Base-by-base conservation (phyloP, 441 rosid genomes). In the Dalechampia spathulata region DNA sequence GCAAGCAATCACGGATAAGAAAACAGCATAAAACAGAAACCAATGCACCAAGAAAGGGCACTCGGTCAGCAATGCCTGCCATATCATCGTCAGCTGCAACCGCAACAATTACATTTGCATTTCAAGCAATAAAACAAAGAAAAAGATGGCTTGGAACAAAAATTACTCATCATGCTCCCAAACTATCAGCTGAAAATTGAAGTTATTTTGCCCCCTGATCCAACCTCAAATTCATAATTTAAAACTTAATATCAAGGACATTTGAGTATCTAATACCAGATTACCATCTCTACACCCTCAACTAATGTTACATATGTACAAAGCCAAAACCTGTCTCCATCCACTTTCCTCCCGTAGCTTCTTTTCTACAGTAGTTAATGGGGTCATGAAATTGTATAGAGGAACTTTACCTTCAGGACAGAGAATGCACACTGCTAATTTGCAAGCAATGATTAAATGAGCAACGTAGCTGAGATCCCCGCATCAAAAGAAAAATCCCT, bases 271-370 rank as follows among this genome's bases (percentile, higher is more conserved):
- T 71, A 49, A 34, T 10, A 57, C 71, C 65, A 61, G 50, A 53
- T 60, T 57, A 45, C 63, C 74, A 54, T 53, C 75, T 71, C 75
- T 77, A 77, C 78, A 77, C 64, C n/a, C 72, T 71, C 73, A 60
- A 56, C 70, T 67, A 70, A 51, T 60, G 82, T 73, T 72, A 67
- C 82, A 71, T 63, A 66, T 75, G 44, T 71, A 75, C 75, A 75
- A 36, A 49, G 47, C 62, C 60, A 57, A 47, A 59, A 55, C 16
- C 64, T 58, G 54, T 65, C 64, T 55, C 44, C 59, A 47, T 52
- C 55, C 12, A 13, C 40, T 43, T 21, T 28, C 20, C 41, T 41
- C 66, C 57, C 34, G 40, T 9, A 15, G 12, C 40, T 64, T 54
- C 62, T 40, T 41, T 57, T 56, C 71, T 57, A 57, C 58, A 34